Base-by-base conservation (phyloP, 2,329 filamentous ascomycete species). In the Fusarium annulatum region DNA sequence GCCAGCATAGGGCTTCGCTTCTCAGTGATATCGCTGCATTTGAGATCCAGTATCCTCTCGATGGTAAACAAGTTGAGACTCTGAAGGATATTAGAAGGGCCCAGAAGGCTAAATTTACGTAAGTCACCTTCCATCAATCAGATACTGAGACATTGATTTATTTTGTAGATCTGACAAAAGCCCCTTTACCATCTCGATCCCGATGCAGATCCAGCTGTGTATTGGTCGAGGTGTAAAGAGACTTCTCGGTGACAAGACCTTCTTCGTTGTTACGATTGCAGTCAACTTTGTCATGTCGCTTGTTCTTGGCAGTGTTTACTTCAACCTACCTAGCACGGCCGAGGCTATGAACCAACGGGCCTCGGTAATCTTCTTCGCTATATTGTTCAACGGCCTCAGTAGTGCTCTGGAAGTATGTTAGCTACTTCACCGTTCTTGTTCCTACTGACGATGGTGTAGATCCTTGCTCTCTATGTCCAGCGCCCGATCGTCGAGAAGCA, bases 121-220 rank as follows among this genome's bases (percentile, higher is more conserved):
- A 8, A 12, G 39, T n/a, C 12, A 15, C 12, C 21, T 15, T 15
- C 12, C 0, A 1, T 5, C 39, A 3, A 1, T 14, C 7, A 6
- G 21, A 9, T n/a, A 2, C 5, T n/a, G 12, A n/a, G 8, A 41
- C 9, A 41, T 6, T 41, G 21, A 41, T 12, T 8, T 21, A 12
- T 12, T 5, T 34, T 16, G 1, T 12, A 75, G 72, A 55, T 71
- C 72, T 10, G 69, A 66, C 4, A 71, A 70, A 3, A 76, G 73
- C 2, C 84, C 87, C 0, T 88, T 85, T 58, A 82, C 85, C 0
- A 83, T 88, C 56, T 85, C 82, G 5, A 78, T 86, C 9, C 80
- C 81, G 3, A 85, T 86, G 80, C 85, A 86, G 68, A 79, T 86
- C 65, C 77, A 75, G 15, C 74, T 85, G 18, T 84, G 83, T 68